phyloP scores from a whole-genome alignment of 2,329 filamentous ascomycete genomes.

The Alternaria dauci region DNA sequence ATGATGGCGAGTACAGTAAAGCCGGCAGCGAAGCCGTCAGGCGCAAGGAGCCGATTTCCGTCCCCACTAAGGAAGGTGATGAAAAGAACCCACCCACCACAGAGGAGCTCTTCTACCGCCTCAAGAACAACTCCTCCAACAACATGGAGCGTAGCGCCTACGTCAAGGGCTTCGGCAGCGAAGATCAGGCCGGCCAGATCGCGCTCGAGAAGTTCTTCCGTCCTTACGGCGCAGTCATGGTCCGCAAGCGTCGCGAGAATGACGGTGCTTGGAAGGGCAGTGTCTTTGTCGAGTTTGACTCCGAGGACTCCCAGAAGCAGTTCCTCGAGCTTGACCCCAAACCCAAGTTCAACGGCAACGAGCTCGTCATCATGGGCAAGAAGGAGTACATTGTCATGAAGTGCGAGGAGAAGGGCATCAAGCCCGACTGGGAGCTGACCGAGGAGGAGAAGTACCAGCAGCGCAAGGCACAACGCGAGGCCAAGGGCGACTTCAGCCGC shows the following conservation, averaged over 20 bases:
- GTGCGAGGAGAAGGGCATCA: conserved; percentile 57
- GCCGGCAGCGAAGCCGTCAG: conserved; percentile 58
- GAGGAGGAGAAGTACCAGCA: conserved; percentile 27
- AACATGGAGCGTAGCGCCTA: conserved; percentile 82
- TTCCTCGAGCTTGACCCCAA: conserved; percentile 83
- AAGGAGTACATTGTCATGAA: conserved; percentile 74
- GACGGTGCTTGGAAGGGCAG: conserved; percentile 87
- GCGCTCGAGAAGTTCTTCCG: conserved; percentile 93
- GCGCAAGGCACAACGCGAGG: conserved; percentile 21
- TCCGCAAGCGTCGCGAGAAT: conserved; percentile 83
- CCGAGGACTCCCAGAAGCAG: conserved; percentile 77
- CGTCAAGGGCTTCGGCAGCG: conserved; percentile 91
- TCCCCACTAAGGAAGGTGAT: conserved; percentile 45
- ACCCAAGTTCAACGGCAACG: conserved; percentile 83
- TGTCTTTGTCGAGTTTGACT: conserved; percentile 91
- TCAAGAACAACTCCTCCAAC: conserved; percentile 66
- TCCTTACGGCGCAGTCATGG: conserved; percentile 77
- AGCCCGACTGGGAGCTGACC: conserved; percentile 52
- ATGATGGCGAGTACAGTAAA: conserved; percentile 70
- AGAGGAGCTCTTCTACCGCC: conserved; percentile 57
- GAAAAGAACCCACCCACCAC: conserved; percentile 31
- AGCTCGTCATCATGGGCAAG: conserved; percentile 87
- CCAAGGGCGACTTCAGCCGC: conserved; percentile 43
- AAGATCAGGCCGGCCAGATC: conserved; percentile 85
- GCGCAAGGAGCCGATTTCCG: conserved; percentile 73